Conservation (phyloP, 768 basidiomycete genomes). For the Boletellus emodensis region DNA sequence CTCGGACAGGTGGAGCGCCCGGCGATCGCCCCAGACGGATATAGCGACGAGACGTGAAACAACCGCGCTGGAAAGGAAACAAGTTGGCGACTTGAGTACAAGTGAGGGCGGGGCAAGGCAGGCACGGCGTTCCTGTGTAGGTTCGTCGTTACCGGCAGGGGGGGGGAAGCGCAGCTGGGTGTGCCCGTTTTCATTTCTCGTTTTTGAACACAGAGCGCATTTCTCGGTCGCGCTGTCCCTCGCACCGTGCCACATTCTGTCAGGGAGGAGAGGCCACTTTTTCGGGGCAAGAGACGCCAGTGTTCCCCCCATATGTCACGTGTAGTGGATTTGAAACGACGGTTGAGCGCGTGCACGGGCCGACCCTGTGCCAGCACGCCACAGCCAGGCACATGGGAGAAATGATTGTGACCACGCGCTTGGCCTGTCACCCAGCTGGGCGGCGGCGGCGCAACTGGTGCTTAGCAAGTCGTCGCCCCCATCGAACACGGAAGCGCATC, state of each 20-base stretch:
- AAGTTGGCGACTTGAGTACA: not conserved
- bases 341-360: not conserved
- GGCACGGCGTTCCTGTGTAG: slow-evolving; percentile 1
- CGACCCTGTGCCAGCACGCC: not conserved
- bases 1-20: too few species aligned
- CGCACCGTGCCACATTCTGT: not conserved
- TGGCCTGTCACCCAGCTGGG: not conserved
- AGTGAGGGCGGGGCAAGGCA: not conserved
- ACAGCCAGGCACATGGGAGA: not conserved
- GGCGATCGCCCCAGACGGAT: too few species aligned
- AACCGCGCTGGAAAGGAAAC: not conserved
- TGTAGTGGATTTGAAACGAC: not conserved
- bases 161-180: too few species aligned
- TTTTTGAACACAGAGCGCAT: not conserved
- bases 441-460: not conserved
- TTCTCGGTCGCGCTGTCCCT: not conserved
- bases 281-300: too few species aligned
- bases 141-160: not conserved
- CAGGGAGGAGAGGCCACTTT: not conserved
- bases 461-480: not conserved
- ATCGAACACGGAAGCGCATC: too few species aligned
- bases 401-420: not conserved
- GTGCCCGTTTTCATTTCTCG: not conserved
- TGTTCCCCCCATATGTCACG: too few species aligned
- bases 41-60: not conserved